Evolutionary conservation across 257 asterid genomes (phyloP).

Genomic region (Galeopsis tetrahit): DNA sequence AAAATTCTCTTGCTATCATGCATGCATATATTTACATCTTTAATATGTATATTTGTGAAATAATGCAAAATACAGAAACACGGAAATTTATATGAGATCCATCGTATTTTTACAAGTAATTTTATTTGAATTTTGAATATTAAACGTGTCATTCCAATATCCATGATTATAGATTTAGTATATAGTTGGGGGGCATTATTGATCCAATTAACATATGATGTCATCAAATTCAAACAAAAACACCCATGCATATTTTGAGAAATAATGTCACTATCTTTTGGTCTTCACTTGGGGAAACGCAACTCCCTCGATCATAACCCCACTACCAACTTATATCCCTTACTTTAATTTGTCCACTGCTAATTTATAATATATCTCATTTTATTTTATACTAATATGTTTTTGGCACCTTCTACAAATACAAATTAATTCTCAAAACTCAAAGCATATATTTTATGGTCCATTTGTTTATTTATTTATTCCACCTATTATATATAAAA

Average conservation of each 20-base stretch:
- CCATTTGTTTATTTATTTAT: background rate
- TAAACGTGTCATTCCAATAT: too few species aligned
- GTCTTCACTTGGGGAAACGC: constrained; percentile 48
- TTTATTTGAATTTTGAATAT: too few species aligned
- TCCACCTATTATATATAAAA: background rate
- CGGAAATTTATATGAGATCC: too few species aligned
- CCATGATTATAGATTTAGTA: background rate
- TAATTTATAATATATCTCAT: constrained; percentile 9
- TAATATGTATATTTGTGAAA: too few species aligned
- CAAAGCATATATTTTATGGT: background rate
- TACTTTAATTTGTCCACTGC: constrained; percentile 49
- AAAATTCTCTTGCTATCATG: too few species aligned
- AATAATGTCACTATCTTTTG: constrained; percentile 31
- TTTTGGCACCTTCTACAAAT: background rate
- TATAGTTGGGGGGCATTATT: background rate
- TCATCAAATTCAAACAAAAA: constrained; percentile 38
- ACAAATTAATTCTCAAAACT: constrained; percentile 16
- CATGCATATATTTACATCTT: too few species aligned
- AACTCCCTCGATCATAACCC: constrained; percentile 32
- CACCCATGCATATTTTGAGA: constrained; percentile 41
- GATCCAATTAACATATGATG: constrained; percentile 24
- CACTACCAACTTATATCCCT: constrained; percentile 47
- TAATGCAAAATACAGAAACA: too few species aligned
- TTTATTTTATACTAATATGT: background rate
- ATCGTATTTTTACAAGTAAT: too few species aligned